Base-by-base conservation (phyloP, 805 yeast species). In the Zygotorulaspora danielsina region DNA sequence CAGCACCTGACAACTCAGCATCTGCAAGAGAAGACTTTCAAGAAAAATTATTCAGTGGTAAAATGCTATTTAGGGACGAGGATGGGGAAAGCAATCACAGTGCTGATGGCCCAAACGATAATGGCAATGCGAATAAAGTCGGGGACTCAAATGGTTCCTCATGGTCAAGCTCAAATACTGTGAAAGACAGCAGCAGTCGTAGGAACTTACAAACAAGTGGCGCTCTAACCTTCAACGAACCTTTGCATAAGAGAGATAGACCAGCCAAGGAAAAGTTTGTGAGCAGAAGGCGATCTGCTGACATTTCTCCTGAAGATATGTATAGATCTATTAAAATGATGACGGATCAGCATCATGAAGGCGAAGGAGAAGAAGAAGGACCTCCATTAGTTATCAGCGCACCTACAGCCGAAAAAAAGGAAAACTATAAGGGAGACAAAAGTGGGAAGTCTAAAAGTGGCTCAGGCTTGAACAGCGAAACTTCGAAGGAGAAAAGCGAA, bases 281-380 rank as follows among this genome's bases (percentile, higher is more conserved):
- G 1, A 51, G 54, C 8, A 59, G 54, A 51, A 62, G 53, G 59
- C 64, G 47, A 50, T 57, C 67, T 9, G 37, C 63, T n/a, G 75
- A 79, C 16, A 66, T 84, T 9, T 80, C 82, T 22, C 95, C 96
- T 1, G 76, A 82, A 34, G 96, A 89, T 55, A 81, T 88, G 78
- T 81, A 71, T 57, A 71, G 81, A 67, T 87, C 96, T 3, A 82
- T 88, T 50, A 79, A 87, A 29, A 79, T 88, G 81, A 66, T 89
- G 65, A 82, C 82, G 49, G 71, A 73, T 38, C 67, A 71, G 28
- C 71, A 71, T 40, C 65, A 63, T n/a, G 61, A 57, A 17, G n/a
- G n/a, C n/a, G 57, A 59, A 27, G 51, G 41, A 13, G 72, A 70
- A 17, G 81, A 78, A 24, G 77, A 80, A 25, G 94, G 90, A 0